Conservation (phyloP, 192 early-diverging fungal species). For the Blastocladiella britannica region DNA sequence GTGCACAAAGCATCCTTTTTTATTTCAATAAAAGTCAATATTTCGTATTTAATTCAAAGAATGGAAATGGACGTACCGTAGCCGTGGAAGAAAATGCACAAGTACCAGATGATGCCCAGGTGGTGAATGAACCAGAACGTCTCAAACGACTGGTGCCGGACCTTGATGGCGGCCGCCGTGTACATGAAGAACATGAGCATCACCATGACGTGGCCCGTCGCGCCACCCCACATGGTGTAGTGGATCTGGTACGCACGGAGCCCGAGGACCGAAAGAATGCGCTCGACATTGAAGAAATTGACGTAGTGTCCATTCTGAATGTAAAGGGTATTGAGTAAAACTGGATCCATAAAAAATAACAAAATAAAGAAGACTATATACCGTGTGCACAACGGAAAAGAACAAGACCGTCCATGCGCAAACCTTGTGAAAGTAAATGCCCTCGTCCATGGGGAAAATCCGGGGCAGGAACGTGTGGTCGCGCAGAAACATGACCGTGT, state of each 20-base stretch:
- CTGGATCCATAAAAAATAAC: slow-evolving; percentile 8
- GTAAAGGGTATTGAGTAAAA: slow-evolving; percentile 8
- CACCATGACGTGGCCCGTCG: slow-evolving; percentile 49
- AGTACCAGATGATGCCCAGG: slow-evolving; percentile 42
- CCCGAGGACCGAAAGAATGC: slow-evolving; percentile 2
- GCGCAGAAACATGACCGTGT: slow-evolving; percentile 29
- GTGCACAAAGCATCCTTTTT: neutral
- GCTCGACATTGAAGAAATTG: slow-evolving; percentile 23
- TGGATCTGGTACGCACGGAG: slow-evolving; percentile 8
- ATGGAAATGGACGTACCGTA: no score
- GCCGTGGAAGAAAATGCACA: slow-evolving; percentile 46
- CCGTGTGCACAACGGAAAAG: slow-evolving; percentile 36
- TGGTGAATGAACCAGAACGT: slow-evolving; percentile 64
- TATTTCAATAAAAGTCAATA: no score
- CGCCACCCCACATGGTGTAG: slow-evolving; percentile 15
- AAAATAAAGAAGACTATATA: neutral
- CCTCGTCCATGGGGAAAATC: slow-evolving; percentile 46
- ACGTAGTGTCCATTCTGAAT: slow-evolving; percentile 23
- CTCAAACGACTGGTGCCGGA: slow-evolving; percentile 43
- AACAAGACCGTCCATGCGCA: slow-evolving; percentile 44
- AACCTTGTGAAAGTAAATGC: slow-evolving; percentile 54
- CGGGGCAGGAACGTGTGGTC: slow-evolving; percentile 32
- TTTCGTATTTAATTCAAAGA: no score
- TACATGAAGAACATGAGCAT: slow-evolving; percentile 35
- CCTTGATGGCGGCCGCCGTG: slow-evolving; percentile 25